Evolutionary conservation across 2,329 filamentous ascomycete species (phyloP).

Genomic region (Samsoniella hepiali): DNA sequence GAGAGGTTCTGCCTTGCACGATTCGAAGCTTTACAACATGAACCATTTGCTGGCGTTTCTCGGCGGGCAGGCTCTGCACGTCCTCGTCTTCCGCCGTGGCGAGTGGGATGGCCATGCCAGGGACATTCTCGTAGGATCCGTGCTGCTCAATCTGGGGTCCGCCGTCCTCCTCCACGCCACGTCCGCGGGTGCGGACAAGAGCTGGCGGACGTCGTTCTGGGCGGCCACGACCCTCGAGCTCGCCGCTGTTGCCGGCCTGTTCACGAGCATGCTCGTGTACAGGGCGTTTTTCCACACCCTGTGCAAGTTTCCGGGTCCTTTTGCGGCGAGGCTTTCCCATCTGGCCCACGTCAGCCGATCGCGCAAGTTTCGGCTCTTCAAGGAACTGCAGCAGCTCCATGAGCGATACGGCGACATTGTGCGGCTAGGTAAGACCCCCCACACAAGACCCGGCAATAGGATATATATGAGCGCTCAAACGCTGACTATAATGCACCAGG

Average conservation of each 20-base stretch:
- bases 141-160: background rate
- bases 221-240: background rate
- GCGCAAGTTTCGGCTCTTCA: conserved; percentile 25
- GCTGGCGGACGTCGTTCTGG: background rate
- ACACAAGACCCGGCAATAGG: conserved; percentile 13
- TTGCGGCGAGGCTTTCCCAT: conserved; percentile 27
- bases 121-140: conserved; percentile 18
- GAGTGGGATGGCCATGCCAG: conserved; percentile 27
- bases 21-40: background rate
- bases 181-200: background rate
- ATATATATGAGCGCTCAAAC: background rate
- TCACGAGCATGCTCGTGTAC: conserved; percentile 24
- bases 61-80: conserved; percentile 21
- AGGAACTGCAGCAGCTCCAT: conserved; percentile 29
- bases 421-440: conserved; percentile 25
- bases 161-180: background rate
- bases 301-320: conserved; percentile 29
- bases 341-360: conserved; percentile 25
- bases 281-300: conserved; percentile 27
- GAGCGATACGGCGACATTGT: conserved; percentile 31
- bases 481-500: background rate
- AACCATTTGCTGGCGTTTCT: conserved; percentile 12
- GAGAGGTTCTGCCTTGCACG: too few species aligned
- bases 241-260: conserved; percentile 18
- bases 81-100: conserved; percentile 25